Base-by-base conservation (phyloP, 2,329 filamentous ascomycete species). In the Paecilomyces sp. region DNA sequence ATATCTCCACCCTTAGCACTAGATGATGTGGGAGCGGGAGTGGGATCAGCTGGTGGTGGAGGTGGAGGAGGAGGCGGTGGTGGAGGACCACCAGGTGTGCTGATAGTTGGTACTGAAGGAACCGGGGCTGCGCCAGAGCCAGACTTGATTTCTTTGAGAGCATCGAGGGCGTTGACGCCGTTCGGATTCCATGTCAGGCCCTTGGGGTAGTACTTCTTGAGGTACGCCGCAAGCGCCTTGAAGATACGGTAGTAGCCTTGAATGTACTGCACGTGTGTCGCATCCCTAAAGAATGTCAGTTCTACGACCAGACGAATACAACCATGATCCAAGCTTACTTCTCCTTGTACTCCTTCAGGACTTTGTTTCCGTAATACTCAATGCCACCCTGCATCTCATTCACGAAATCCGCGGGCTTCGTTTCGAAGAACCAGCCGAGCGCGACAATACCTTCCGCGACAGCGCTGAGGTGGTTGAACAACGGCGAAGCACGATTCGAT, bases 331-430 rank as follows among this genome's bases (percentile, higher is more conserved):
- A 18, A 47, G 18, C 41, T 47, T 73, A 89, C 87, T 86, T 88
- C 64, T 90, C 92, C 77, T 95, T 97, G 75, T 89, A 88, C 68
- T 95, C 89, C 77, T 92, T 96, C 66, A 97, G 79, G 41, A 99
- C 90, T 67, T 92, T 87, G 79, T 99, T 97, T 34, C 94, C 94
- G 68, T 91, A 97, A 79, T 96, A 96, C 73, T 97, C 89, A 50
- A 92, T 91, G 56, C 91, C 88, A 31, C 88, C 87, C 22, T 96
- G 81, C 61, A 88, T 88, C 66, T 96, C 92, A 54, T 88, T 88
- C 54, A 97, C 89, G 68, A 92, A 90, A 70, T 94, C 92, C 64
- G 85, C 87, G 1, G 94, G 94, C 71, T 91, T 92, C 64, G 80
- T 83, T 57, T 95, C 90, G 55, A 94, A 85, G 60, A 97, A 89